Base-by-base conservation (phyloP, 495 filamentous ascomycete genomes). In the Lichenothelia convexa region DNA sequence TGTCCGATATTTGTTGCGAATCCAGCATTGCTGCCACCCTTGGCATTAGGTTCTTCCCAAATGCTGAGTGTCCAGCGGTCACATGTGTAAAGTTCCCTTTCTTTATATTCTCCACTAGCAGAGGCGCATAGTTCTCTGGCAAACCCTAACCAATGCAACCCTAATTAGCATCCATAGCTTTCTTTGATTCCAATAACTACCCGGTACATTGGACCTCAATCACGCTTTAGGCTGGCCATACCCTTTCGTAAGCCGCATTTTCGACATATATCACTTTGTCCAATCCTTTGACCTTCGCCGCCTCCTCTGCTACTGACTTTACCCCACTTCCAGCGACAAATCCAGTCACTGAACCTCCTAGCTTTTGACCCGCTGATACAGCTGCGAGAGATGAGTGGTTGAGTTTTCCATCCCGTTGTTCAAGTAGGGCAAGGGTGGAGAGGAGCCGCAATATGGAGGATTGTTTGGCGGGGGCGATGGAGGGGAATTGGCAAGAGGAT, bases 11-110 rank as follows among this genome's bases (percentile, higher is more conserved):
- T 51, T 92, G 85, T 57, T 93, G 86, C 18, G 75, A 72, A 50
- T 97, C 89, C 26, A 97, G 65, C 17, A 97, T 63, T 20, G 89
- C 89, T n/a, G 91, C 84, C 2, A 94, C 76, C 29, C 89, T 78
- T n/a, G 89, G 89, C 60, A 95, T 67, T 24, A 95, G 60, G 55
- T 78, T 85, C 71, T 97, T 97, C 42, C 91, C 89, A 54, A 97
- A 97, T 5, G 89, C 91, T 13, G 87, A 91, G 65, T 93, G 83
- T 26, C 77, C 78, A 18, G 78, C 77, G 38, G 95, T 65, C 35
- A 95, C 70, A 54, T 97, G 89, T 42, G 86, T 93, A 59, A 74
- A 94, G 43, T 73, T 78, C 42, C 78, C 81, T 49, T 85, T 82
- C 67, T 92, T 89, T 58, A 97, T 80, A 57, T 94, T 97, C 58